Evolutionary conservation across 805 yeast genomes (phyloP).

Genomic region (Saturnispora saitoi): DNA sequence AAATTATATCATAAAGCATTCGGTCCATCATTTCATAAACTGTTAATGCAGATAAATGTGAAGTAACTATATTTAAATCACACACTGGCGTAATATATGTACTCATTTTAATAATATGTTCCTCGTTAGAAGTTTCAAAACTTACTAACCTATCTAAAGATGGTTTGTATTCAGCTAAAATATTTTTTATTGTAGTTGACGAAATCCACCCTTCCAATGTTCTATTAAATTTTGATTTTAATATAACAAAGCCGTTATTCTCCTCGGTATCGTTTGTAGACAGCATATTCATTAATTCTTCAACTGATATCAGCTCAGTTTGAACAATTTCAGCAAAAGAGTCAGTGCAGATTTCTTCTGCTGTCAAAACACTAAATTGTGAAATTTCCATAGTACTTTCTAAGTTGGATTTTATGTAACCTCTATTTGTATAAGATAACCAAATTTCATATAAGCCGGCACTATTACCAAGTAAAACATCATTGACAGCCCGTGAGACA

Average conservation of each 20-base stretch:
- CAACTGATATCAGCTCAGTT: background rate
- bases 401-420: constrained; percentile 34
- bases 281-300: background rate
- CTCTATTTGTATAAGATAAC: constrained; percentile 34
- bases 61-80: background rate
- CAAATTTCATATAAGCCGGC: constrained; percentile 60
- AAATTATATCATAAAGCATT: background rate
- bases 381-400: constrained; percentile 20
- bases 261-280: background rate
- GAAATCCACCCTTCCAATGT: constrained; percentile 4
- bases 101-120: background rate
- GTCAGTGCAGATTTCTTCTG: background rate
- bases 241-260: constrained; percentile 2
- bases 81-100: background rate
- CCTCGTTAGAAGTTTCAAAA: background rate
- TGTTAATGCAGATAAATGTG: constrained; percentile 1
- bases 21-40: constrained; percentile 6
- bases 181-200: background rate
- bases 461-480: constrained; percentile 37
- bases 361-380: constrained; percentile 3
- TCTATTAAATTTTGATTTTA: constrained; percentile 1
- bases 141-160: background rate
- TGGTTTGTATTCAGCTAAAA: background rate
- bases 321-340: background rate
- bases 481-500: constrained; percentile 65